These are phyloP conservation scores for Ascocoryne sarcoides DNA, from an alignment of 2,329 filamentous ascomycete genomes.

Conservation along the genomic window DNA sequence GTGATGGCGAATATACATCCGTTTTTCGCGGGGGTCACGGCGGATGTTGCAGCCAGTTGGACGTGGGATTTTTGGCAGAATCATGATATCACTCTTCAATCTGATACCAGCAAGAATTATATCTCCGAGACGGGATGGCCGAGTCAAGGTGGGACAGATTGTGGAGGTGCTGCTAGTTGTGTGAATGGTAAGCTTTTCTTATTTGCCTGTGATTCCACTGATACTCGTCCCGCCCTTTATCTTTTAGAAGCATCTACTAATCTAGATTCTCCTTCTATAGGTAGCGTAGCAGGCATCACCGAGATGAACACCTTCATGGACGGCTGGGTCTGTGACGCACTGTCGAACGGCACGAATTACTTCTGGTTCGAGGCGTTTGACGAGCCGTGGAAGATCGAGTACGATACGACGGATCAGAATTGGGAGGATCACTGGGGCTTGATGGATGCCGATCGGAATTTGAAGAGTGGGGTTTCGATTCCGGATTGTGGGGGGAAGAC, in stretches of 20 bases:
- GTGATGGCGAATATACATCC: slow-evolving; percentile 97
- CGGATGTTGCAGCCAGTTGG: slow-evolving; percentile 64
- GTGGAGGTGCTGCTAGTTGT: slow-evolving; percentile 53
- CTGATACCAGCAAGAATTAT: slow-evolving; percentile 57
- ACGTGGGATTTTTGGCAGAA: slow-evolving; percentile 73
- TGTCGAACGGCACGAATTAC: slow-evolving; percentile 79
- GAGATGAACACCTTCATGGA: slow-evolving; percentile 82
- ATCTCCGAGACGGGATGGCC: slow-evolving; percentile 94
- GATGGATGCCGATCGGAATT: slow-evolving; percentile 73
- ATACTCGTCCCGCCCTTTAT: no score
- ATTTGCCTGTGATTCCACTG: no score
- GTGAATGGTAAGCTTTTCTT: no score
- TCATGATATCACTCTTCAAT: slow-evolving; percentile 55
- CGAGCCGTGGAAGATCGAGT: slow-evolving; percentile 84
- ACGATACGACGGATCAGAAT: slow-evolving; percentile 56
- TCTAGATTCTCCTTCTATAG: no score
- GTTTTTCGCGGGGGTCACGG: slow-evolving; percentile 77
- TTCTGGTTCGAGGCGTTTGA: slow-evolving; percentile 98
- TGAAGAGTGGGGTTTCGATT: slow-evolving; percentile 78
- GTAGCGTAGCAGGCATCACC: slow-evolving; percentile 64
- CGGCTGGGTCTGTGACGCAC: slow-evolving; percentile 72
- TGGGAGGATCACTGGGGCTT: slow-evolving; percentile 98
- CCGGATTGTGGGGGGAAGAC: slow-evolving; percentile 72
- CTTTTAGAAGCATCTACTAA: no score
- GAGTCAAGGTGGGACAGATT: slow-evolving; percentile 69